phyloP scores from a whole-genome alignment of 83 land plant species.

The Isoetes engelmannii region DNA sequence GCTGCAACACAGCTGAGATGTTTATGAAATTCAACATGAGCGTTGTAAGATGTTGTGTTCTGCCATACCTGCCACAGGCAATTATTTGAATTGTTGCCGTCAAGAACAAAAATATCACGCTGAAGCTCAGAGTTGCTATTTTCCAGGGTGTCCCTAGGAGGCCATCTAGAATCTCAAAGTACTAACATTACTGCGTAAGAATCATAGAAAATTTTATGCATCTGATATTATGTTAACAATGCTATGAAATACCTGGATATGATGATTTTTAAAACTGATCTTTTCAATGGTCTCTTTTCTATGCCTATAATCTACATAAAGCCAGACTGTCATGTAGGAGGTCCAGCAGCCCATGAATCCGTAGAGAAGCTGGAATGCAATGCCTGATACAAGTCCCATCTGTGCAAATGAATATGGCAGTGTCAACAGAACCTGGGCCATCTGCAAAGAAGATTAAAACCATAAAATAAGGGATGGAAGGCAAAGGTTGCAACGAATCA shows the following conservation, averaged over 20 bases:
- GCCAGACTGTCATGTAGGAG: neutral
- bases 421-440: neutral
- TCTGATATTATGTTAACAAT: neutral
- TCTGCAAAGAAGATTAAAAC: neutral
- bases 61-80: neutral
- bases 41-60: neutral
- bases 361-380: neutral
- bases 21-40: neutral
- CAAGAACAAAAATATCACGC: neutral
- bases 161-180: neutral
- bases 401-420: slow-evolving; percentile 4
- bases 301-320: neutral
- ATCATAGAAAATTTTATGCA: neutral
- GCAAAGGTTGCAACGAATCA: no score
- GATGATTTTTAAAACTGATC: neutral
- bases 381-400: neutral
- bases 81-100: neutral
- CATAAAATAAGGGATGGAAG: no score
- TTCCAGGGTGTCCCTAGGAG: neutral
- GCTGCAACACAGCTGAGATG: neutral
- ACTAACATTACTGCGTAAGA: neutral
- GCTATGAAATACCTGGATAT: neutral
- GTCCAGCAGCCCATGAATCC: neutral
- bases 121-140: neutral
- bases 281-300: neutral